Conservation (phyloP, 163 green algal species). For the Coccomyxa subellipsoidea region DNA sequence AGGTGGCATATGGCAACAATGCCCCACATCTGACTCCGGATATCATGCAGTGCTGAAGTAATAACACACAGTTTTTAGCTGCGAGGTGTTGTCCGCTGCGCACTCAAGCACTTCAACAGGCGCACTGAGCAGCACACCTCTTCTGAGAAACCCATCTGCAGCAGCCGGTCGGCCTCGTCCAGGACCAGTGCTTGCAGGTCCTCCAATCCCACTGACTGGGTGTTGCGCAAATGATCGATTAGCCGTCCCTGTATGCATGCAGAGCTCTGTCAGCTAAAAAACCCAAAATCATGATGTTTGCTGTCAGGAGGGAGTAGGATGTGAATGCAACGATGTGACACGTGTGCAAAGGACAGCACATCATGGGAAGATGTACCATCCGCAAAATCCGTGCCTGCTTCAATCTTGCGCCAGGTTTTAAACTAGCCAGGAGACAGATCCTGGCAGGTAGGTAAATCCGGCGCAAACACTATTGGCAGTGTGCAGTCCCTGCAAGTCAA, state of each 20-base stretch:
- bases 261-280: background rate
- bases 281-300: too few relatives aligned
- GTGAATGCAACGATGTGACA: conserved; percentile 1
- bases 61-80: too few relatives aligned
- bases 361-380: background rate
- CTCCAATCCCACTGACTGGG: conserved; percentile 86
- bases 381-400: conserved; percentile 11
- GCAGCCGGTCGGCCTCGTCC: conserved; percentile 93
- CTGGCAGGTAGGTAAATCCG: conserved; percentile 3
- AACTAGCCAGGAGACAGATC: background rate
- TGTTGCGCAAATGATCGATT: conserved; percentile 86
- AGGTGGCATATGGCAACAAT: too few relatives aligned
- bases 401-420: conserved; percentile 7
- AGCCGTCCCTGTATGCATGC: conserved; percentile 53
- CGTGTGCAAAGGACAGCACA: background rate
- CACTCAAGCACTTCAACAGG: too few relatives aligned
- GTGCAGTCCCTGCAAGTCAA: background rate
- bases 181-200: conserved; percentile 91
- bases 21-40: too few relatives aligned
- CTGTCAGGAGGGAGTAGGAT: background rate
- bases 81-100: too few relatives aligned
- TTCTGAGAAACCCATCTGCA: conserved; percentile 84
- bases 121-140: too few relatives aligned
- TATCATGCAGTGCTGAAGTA: too few relatives aligned
- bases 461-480: background rate